Evolutionary conservation across 1,284 basidiomycete genomes (phyloP).

Genomic region (Xerocomus minutiporus): DNA sequence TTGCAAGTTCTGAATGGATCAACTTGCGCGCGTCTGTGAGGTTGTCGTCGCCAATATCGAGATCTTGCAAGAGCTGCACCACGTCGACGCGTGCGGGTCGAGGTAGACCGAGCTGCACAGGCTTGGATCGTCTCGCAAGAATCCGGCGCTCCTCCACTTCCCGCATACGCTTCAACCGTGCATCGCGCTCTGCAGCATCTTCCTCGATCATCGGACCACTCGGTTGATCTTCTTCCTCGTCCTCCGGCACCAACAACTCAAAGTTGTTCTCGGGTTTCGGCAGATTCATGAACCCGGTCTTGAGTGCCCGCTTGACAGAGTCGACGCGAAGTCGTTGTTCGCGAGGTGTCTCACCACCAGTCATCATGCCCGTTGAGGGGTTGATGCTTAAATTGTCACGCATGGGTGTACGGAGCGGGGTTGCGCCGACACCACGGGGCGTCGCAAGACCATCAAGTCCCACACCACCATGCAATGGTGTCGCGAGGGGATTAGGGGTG

Average conservation of each 20-base stretch:
- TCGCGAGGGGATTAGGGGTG: conserved; percentile 94
- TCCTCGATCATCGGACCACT: conserved; percentile 56
- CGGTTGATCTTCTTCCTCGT: conserved; percentile 60
- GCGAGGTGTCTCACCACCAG: conserved; percentile 69
- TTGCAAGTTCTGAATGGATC: conserved; percentile 77
- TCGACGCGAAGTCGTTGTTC: conserved; percentile 62
- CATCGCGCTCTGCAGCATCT: conserved; percentile 92
- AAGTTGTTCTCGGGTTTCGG: conserved; percentile 98
- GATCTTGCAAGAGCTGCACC: conserved; percentile 54
- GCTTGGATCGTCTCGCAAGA: conserved; percentile 76
- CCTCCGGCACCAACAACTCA: conserved; percentile 88
- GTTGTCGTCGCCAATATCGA: conserved; percentile 51
- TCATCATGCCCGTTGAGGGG: conserved; percentile 52
- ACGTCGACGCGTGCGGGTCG: conserved; percentile 83
- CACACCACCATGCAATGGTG: conserved; percentile 57
- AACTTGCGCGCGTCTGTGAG: conserved; percentile 55
- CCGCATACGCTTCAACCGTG: conserved; percentile 58
- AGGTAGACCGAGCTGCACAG: conserved; percentile 81
- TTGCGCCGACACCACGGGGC: conserved; percentile 61
- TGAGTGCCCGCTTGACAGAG: conserved; percentile 69
- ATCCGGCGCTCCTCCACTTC: conserved; percentile 79
- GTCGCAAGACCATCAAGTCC: conserved; percentile 53
- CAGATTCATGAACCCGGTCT: conserved; percentile 78
- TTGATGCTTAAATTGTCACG: conserved; percentile 92
- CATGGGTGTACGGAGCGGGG: conserved; percentile 86